Evolutionary conservation across 2,329 filamentous ascomycete genomes (phyloP).

Genomic region (Raffaelea deltoideospora): DNA sequence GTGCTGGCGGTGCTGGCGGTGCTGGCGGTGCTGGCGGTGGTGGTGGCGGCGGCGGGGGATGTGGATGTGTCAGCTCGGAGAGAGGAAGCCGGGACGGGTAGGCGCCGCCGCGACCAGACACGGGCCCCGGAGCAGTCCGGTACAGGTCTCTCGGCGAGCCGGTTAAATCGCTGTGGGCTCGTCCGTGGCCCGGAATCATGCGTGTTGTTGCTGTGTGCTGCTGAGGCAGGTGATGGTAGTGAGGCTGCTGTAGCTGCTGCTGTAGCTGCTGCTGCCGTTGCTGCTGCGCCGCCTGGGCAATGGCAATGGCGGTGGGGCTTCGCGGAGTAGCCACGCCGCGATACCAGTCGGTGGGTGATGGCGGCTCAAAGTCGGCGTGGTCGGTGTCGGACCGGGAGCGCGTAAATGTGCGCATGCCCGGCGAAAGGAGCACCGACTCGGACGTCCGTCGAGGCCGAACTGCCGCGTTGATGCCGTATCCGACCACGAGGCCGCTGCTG

Average conservation of each 20-base stretch:
- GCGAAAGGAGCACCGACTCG: constrained; percentile 53
- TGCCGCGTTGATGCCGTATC: constrained; percentile 42
- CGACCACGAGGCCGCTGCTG: constrained; percentile 33
- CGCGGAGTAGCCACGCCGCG: constrained; percentile 15
- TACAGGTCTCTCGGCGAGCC: constrained; percentile 2
- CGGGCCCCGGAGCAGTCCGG: too few species aligned
- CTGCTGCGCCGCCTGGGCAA: background rate
- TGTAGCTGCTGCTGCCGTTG: background rate
- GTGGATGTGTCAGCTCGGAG: background rate
- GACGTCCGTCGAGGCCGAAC: constrained; percentile 46
- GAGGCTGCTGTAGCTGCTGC: background rate
- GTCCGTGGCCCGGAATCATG: constrained; percentile 18
- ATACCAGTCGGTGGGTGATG: constrained; percentile 56
- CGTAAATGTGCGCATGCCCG: constrained; percentile 25
- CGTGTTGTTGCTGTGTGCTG: too few species aligned
- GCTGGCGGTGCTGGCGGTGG: too few species aligned
- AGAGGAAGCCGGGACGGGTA: background rate
- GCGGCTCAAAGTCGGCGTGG: constrained; percentile 37
- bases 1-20: too few species aligned
- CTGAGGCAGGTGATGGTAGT: background rate
- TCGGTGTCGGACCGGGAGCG: constrained; percentile 40
- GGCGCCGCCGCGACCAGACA: too few species aligned
- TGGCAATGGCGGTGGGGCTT: background rate
- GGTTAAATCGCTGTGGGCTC: constrained; percentile 47
- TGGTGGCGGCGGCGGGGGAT: background rate